Conservation (phyloP, 305 asterid genomes). For the Euphrasia arctica region DNA sequence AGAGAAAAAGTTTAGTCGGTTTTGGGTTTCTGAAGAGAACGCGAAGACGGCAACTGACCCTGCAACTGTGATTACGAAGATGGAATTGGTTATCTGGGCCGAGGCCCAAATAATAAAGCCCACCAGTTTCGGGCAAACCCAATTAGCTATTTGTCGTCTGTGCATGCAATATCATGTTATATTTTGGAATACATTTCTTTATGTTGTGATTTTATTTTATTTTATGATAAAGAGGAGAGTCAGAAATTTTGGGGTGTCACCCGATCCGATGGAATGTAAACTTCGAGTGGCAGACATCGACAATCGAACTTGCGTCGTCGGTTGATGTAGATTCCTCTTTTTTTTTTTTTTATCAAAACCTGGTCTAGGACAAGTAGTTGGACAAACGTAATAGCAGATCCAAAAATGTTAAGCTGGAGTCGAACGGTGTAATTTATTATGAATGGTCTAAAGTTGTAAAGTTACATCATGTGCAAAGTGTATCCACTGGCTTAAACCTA, state of each 20-base stretch:
- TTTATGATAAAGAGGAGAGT: too few species aligned
- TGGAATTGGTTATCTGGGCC: neutral
- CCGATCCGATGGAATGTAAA: too few species aligned
- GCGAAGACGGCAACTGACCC: neutral
- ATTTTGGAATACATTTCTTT: slow-evolving; percentile 5
- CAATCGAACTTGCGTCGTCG: too few species aligned
- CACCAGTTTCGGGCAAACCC: too few species aligned
- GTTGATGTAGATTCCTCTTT: too few species aligned
- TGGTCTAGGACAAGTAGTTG: too few species aligned
- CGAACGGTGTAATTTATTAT: slow-evolving; percentile 3
- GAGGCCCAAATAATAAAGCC: slow-evolving; percentile 8
- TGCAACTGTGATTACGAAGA: neutral
- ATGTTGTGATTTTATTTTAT: too few species aligned
- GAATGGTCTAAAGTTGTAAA: slow-evolving; percentile 9
- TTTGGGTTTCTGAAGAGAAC: neutral
- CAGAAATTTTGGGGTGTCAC: too few species aligned
- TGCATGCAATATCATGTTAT: too few species aligned
- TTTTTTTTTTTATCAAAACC: too few species aligned
- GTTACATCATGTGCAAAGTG: slow-evolving; percentile 14
- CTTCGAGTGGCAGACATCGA: too few species aligned
- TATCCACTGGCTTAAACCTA: neutral
- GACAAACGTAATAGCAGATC: neutral
- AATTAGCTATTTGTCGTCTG: too few species aligned
- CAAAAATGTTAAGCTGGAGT: neutral
- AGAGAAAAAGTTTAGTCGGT: neutral